phyloP scores from a whole-genome alignment of 2,329 filamentous ascomycete genomes.

The Penicillium digitatum region DNA sequence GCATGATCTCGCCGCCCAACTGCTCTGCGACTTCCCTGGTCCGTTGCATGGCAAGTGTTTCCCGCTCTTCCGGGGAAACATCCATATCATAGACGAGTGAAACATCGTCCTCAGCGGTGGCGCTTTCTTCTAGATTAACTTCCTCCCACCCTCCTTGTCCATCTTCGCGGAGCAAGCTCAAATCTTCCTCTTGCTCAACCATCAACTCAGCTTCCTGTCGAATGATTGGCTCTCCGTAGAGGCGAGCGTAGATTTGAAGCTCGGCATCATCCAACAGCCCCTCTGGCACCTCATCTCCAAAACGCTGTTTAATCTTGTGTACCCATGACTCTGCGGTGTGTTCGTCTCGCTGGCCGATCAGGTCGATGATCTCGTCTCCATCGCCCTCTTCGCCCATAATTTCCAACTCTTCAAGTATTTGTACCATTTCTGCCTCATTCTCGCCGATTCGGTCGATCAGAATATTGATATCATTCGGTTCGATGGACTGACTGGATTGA shows the following conservation, averaged over 20 bases:
- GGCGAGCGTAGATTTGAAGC: slow-evolving; percentile 68
- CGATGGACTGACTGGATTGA: slow-evolving; percentile 14
- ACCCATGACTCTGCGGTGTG: slow-evolving; percentile 47
- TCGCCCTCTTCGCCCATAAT: slow-evolving; percentile 30
- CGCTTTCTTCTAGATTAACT: slow-evolving; percentile 25
- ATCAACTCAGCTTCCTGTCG: slow-evolving; percentile 26
- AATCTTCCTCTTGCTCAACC: slow-evolving; percentile 26
- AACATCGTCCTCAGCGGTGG: slow-evolving; percentile 20
- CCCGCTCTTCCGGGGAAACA: slow-evolving; percentile 20
- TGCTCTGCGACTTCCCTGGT: slow-evolving; percentile 40
- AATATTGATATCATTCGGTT: slow-evolving; percentile 31
- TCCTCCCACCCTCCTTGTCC: slow-evolving; percentile 38
- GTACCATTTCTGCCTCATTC: slow-evolving; percentile 34
- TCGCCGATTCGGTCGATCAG: slow-evolving; percentile 39
- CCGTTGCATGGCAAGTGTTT: slow-evolving; percentile 32
- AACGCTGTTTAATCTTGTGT: slow-evolving; percentile 67
- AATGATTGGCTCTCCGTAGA: slow-evolving; percentile 70
- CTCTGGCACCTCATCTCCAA: slow-evolving; percentile 71
- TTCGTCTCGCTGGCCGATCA: slow-evolving; percentile 31
- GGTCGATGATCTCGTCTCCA: slow-evolving; percentile 26
- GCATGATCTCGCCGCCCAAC: slow-evolving; percentile 39
- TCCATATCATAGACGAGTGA: slow-evolving; percentile 34
- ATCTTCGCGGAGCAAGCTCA: slow-evolving; percentile 37
- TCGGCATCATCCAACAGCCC: slow-evolving; percentile 67
- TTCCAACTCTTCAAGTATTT: slow-evolving; percentile 35